These are phyloP conservation scores for Salvia rosmarinus DNA, from an alignment of 257 asterid genomes.

Conservation along the genomic window DNA sequence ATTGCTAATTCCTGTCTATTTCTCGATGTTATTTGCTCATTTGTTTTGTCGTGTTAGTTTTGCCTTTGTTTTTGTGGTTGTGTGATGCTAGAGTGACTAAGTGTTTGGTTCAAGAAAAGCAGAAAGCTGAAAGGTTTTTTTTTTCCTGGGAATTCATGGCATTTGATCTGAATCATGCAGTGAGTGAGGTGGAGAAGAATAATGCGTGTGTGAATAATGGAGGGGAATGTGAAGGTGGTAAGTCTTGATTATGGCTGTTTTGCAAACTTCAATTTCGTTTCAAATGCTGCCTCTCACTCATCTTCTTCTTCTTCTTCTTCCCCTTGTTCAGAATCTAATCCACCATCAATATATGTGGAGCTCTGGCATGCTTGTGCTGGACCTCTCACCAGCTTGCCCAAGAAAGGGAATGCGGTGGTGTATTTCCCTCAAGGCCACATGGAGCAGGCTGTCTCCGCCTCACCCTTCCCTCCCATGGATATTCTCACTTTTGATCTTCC, in stretches of 20 bases:
- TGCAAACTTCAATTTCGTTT: constrained; percentile 60
- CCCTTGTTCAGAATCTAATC: constrained; percentile 30
- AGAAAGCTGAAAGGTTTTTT: constrained; percentile 6
- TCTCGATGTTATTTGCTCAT: constrained; percentile 24
- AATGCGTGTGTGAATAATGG: constrained; percentile 51
- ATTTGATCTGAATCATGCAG: constrained; percentile 85
- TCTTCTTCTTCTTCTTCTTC: constrained; percentile 37
- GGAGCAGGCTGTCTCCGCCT: constrained; percentile 74
- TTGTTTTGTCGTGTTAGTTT: constrained; percentile 15
- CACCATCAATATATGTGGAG: constrained; percentile 71
- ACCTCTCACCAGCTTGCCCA: constrained; percentile 84
- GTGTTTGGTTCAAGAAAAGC: constrained; percentile 26
- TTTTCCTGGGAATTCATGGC: constrained; percentile 60
- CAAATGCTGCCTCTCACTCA: constrained; percentile 57
- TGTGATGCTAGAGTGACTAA: constrained; percentile 31
- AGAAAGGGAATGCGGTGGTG: constrained; percentile 81
- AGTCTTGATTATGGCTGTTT: constrained; percentile 49
- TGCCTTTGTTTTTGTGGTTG: constrained; percentile 31
- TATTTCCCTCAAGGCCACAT: constrained; percentile 97
- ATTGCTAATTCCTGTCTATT: constrained; percentile 36
- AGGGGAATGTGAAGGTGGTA: constrained; percentile 63
- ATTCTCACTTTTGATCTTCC: constrained; percentile 75
- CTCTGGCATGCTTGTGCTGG: constrained; percentile 99
- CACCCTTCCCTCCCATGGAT: constrained; percentile 74
- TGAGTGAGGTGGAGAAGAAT: constrained; percentile 63